Percentiles rank a stretch among this genome's conserved stretches.
Conservation (phyloP, 441 rosid species). For the Mallotus japonicus region DNA sequence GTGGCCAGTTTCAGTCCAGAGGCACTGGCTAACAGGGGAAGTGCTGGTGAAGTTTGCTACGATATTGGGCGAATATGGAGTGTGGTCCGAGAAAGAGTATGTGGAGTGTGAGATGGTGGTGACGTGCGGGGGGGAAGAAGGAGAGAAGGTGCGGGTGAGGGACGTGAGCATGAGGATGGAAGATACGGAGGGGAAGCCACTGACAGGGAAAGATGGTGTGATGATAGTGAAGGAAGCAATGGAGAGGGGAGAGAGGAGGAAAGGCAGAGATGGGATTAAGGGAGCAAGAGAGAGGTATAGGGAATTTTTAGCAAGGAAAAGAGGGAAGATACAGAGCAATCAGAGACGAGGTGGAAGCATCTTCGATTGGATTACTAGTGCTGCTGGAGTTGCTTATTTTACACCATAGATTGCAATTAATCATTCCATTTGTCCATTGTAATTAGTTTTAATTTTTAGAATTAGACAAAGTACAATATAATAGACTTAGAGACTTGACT, state of each 20-base stretch:
- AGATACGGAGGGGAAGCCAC: slow-evolving; percentile 63
- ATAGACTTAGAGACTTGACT: too few relatives aligned
- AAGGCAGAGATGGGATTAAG: slow-evolving; percentile 8
- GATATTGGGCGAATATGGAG: slow-evolving; percentile 31
- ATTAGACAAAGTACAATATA: too few relatives aligned
- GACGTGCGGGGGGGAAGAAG: slow-evolving; percentile 53
- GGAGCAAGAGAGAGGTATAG: slow-evolving; percentile 28
- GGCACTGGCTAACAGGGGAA: slow-evolving; percentile 67
- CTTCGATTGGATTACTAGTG: slow-evolving; percentile 40
- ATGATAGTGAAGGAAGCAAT: slow-evolving; percentile 44
- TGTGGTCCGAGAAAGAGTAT: slow-evolving; percentile 26
- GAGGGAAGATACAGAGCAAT: slow-evolving; percentile 29
- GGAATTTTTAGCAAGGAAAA: slow-evolving; percentile 39
- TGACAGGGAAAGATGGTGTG: slow-evolving; percentile 63
- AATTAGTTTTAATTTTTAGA: too few relatives aligned
- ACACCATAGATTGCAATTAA: not conserved
- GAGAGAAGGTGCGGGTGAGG: slow-evolving; percentile 58
- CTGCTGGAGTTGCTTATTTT: slow-evolving; percentile 32
- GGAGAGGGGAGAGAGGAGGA: slow-evolving; percentile 38
- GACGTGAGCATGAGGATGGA: slow-evolving; percentile 63
- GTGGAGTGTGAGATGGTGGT: slow-evolving; percentile 51
- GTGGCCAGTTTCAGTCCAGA: slow-evolving; percentile 46
- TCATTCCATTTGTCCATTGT: too few relatives aligned
- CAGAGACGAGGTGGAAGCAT: slow-evolving; percentile 29
- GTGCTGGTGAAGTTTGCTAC: slow-evolving; percentile 46